Evolutionary conservation across 345 rosid genomes (phyloP).

Genomic region (Eucalyptus melliodora): DNA sequence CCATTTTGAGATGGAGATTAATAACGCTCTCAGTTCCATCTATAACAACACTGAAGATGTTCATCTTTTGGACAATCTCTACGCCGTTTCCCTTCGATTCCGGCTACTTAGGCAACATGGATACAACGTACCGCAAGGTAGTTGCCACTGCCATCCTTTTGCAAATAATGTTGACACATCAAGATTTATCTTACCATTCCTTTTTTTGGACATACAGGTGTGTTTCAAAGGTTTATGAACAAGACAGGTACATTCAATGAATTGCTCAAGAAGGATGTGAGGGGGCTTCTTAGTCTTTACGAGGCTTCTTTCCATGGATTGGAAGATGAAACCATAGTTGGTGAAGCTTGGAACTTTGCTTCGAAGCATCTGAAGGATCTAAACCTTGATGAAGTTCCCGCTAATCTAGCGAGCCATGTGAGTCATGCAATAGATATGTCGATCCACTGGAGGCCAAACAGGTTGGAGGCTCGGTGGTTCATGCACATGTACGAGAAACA

Average conservation of each 20-base stretch:
- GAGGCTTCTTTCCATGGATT: no score
- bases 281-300: background rate
- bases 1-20: background rate
- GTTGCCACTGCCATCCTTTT: background rate
- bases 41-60: background rate
- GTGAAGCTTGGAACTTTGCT: no score
- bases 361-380: no score
- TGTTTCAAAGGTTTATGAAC: background rate
- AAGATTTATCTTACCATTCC: background rate
- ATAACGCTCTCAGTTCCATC: background rate
- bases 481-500: no score
- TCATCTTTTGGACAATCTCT: background rate
- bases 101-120: slow-evolving; percentile 8
- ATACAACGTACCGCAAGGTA: slow-evolving; percentile 2
- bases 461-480: no score
- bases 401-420: no score
- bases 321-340: no score
- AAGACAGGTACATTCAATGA: background rate
- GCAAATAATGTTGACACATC: background rate
- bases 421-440: no score
- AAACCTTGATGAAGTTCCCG: no score
- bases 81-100: background rate
- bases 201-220: background rate
- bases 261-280: background rate
- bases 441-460: no score